phyloP scores from a whole-genome alignment of 441 rosid species.

The Melastoma candidum region DNA sequence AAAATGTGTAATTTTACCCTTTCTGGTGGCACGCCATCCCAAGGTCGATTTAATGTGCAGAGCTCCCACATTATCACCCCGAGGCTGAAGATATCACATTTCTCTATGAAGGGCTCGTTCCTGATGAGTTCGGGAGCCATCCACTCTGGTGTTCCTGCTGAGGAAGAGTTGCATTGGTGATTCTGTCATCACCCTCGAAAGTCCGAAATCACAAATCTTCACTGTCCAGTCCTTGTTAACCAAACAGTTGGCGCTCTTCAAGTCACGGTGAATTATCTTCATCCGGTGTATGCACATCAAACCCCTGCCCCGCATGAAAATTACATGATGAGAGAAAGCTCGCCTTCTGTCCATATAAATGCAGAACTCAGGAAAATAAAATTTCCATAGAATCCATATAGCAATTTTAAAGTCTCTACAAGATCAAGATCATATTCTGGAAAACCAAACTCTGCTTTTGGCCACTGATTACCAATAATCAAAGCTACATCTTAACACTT shows the following conservation, averaged over 20 bases:
- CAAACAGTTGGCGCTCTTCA: slow-evolving; percentile 92
- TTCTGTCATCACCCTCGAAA: slow-evolving; percentile 69
- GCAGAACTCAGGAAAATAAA: too few relatives aligned
- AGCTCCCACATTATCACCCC: slow-evolving; percentile 99
- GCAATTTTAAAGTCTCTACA: too few relatives aligned
- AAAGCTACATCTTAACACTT: not conserved
- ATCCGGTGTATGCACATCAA: slow-evolving; percentile 95
- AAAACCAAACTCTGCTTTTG: too few relatives aligned
- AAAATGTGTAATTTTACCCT: slow-evolving; percentile 30
- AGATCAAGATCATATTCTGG: too few relatives aligned
- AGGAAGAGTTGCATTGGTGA: slow-evolving; percentile 51
- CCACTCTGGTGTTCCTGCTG: slow-evolving; percentile 98
- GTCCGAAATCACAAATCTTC: slow-evolving; percentile 92
- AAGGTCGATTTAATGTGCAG: slow-evolving; percentile 73
- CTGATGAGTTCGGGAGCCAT: slow-evolving; percentile 99
- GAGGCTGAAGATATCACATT: slow-evolving; percentile 90
- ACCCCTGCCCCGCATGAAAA: slow-evolving; percentile 35
- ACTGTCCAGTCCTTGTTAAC: slow-evolving; percentile 78
- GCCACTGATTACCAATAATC: too few relatives aligned
- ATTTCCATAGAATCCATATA: too few relatives aligned
- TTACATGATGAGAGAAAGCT: too few relatives aligned
- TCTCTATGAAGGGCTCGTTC: slow-evolving; percentile 80
- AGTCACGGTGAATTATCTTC: slow-evolving; percentile 90
- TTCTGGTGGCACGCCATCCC: slow-evolving; percentile 91
- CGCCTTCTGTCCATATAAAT: too few relatives aligned